These are phyloP conservation scores for Dendrobium nobile DNA, from an alignment of 106 monocot species.

Conservation along the genomic window DNA sequence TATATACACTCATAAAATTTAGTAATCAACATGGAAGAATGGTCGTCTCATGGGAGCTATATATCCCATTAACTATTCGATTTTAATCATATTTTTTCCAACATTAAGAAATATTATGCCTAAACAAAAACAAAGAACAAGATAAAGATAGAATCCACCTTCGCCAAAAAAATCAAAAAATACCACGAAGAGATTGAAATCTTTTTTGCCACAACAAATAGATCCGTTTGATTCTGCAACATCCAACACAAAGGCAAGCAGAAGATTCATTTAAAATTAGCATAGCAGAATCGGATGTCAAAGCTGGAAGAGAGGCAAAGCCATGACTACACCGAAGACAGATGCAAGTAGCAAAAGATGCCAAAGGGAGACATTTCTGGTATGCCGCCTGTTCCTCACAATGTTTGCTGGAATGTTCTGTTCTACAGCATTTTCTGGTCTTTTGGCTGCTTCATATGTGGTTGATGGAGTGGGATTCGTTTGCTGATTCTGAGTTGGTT, in stretches of 20 bases:
- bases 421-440: slow-evolving; percentile 2
- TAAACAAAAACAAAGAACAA: too few species aligned
- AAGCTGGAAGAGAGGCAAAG: slow-evolving; percentile 79
- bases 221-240: not conserved
- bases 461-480: not conserved
- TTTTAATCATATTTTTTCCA: too few species aligned
- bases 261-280: not conserved
- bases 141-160: too few species aligned
- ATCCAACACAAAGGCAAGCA: not conserved
- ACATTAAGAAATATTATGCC: too few species aligned
- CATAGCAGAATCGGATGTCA: slow-evolving; percentile 15
- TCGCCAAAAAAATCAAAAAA: too few species aligned
- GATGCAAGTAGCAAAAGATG: slow-evolving; percentile 58
- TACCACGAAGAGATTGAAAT: too few species aligned
- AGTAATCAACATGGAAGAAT: too few species aligned
- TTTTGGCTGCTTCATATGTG: not conserved
- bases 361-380: slow-evolving; percentile 67
- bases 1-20: too few species aligned
- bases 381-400: slow-evolving; percentile 24
- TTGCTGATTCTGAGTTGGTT: slow-evolving; percentile 4
- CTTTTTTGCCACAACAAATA: too few species aligned
- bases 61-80: too few species aligned
- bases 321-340: slow-evolving; percentile 78
- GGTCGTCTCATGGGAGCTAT: too few species aligned
- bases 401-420: slow-evolving; percentile 3